Evolutionary conservation across 2,329 filamentous ascomycete species (phyloP).

Genomic region (Xylaria sp.): DNA sequence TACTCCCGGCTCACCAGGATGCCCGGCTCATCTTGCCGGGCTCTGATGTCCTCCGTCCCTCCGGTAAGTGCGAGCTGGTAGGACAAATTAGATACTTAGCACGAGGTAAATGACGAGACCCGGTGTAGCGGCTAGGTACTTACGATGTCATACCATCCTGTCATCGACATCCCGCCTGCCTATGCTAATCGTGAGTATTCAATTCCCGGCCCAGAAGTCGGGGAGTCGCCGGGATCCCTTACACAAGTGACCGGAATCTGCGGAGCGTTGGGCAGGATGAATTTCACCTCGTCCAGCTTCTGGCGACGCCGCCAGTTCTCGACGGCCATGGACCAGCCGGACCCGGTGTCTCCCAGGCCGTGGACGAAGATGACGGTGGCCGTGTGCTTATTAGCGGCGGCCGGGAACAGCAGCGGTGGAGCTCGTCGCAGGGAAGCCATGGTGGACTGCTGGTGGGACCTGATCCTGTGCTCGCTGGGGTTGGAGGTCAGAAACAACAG

Average conservation of each 20-base stretch:
- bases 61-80: constrained; percentile 32
- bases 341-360: constrained; percentile 82
- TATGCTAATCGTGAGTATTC: constrained; percentile 37
- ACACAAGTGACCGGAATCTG: constrained; percentile 83
- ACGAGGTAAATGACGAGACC: neutral
- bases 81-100: constrained; percentile 2
- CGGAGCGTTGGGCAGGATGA: constrained; percentile 91
- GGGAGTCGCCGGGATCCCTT: constrained; percentile 39
- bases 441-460: constrained; percentile 21
- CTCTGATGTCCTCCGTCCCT: constrained; percentile 33
- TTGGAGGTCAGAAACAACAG: constrained; percentile 1
- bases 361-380: constrained; percentile 94
- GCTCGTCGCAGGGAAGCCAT: constrained; percentile 30
- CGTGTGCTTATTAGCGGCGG: constrained; percentile 67
- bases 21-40: constrained; percentile 64
- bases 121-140: constrained; percentile 29
- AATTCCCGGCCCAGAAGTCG: neutral
- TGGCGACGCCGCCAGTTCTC: constrained; percentile 83
- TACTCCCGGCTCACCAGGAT: constrained; percentile 74
- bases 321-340: constrained; percentile 79
- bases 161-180: constrained; percentile 80
- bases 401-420: constrained; percentile 35
- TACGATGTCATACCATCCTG: constrained; percentile 85
- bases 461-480: constrained; percentile 4
- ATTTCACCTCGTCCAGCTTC: constrained; percentile 87